Base-by-base conservation (phyloP, 202 grass and related monocot species). In the Digitaria exilis region DNA sequence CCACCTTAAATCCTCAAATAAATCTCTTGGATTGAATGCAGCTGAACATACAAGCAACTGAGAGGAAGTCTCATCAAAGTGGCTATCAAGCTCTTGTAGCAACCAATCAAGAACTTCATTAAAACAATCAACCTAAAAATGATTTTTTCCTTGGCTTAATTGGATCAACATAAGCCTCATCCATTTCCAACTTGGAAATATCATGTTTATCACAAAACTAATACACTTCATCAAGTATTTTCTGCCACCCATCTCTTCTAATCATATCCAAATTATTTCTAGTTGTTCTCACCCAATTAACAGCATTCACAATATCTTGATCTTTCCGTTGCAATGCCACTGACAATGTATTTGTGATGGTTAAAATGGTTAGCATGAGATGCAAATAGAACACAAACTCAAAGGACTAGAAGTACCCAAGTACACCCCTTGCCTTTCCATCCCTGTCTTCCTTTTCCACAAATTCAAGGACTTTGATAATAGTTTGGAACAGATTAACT, bases 321-420 rank as follows among this genome's bases (percentile, higher is more conserved):
- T 63, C 28, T 63, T 63, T 63, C 4, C 29, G 26, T 32, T 63
- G 28, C 7, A 63, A 7, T 32, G 14, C 25, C 10, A 13, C 5
- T 73, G 69, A 49, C 7, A 50, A 17, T 26, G 26, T 30, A 30
- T 51, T 50, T 71, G 25, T 24, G 24, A 49, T 17, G 9, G 45
- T 18, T 3, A 71, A 21, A 24, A 71, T 18, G 15, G 24, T 49
- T 1, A 71, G 15, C 43, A 71, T 49, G 13, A 39, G 67, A 45
- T 46, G 59, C 29, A 32, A 63, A 63, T 63, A 63, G 15, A 63
- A 63, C 8, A 32, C 59, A 63, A 63, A 63, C 18, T 45, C 22
- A 18, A 71, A 71, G 29, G 67, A 71, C 41, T 71, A 15, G 25
- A 71, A 71, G 67, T 46, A 71, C n/a, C 48, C 67, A 48, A 26